Percentiles rank a stretch among this genome's conserved stretches.
These are phyloP conservation scores for Drechslerella dactyloides DNA, from an alignment of 2,329 filamentous ascomycete species.

Conservation along the genomic window DNA sequence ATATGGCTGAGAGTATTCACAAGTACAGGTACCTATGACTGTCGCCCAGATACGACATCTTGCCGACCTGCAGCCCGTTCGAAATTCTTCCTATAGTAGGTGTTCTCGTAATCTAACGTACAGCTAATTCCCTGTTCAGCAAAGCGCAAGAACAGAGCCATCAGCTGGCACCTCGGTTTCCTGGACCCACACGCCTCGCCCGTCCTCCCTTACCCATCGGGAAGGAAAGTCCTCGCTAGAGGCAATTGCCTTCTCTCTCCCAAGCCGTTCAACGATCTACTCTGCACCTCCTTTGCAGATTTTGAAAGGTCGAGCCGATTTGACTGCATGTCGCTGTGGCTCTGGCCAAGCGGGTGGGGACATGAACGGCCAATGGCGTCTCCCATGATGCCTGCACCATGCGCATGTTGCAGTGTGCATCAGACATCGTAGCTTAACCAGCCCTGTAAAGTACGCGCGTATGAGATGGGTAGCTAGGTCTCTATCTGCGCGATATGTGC, in stretches of 20 bases:
- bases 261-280: conserved; percentile 14
- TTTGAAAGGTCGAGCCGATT: conserved; percentile 15
- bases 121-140: conserved; percentile 3
- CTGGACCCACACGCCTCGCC: conserved; percentile 35
- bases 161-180: conserved; percentile 42
- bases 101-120: not conserved
- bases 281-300: conserved; percentile 15
- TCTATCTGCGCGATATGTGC: conserved; percentile 5
- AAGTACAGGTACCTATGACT: not conserved
- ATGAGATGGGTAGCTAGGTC: not conserved
- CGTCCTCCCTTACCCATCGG: conserved; percentile 17
- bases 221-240: conserved; percentile 27
- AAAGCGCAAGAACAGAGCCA: conserved; percentile 9
- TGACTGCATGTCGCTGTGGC: not conserved
- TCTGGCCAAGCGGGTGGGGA: conserved; percentile 1
- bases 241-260: conserved; percentile 24
- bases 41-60: not conserved
- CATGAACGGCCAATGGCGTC: not conserved
- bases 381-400: conserved; percentile 7
- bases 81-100: not conserved
- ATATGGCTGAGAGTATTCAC: conserved; percentile 16
- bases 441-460: not conserved
- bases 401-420: conserved; percentile 6
- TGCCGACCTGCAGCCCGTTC: conserved; percentile 13
- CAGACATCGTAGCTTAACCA: conserved; percentile 3